Evolutionary conservation across 164 flowering plant species (phyloP), one percentile per base, ranked within the genome.

Genomic region (Dillenia suffruticosa): DNA sequence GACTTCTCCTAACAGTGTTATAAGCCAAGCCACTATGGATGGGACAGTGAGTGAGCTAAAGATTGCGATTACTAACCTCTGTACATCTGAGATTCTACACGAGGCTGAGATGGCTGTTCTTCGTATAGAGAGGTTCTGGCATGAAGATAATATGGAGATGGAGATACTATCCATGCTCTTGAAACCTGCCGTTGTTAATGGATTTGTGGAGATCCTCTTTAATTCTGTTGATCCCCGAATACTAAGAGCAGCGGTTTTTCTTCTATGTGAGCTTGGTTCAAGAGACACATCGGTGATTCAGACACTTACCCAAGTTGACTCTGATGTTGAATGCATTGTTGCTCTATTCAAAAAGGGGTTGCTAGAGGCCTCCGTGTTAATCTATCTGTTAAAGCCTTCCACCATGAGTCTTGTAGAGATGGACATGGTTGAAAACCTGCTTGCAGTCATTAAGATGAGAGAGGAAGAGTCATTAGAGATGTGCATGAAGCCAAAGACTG

Each of bases 321-420:
- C 92, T 9, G 88, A 87, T 71, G 82, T 89, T 12, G 88, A 85
- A 17, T 64, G 86, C 52, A 61, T 87, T 10, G 80, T 81, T 62
- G 77, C 86, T 54, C 83, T 89, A 22, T 85, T 85, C 72, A 85
- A 85, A 75, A 82, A 80, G 51, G 96, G 96, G 13, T 59, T 89
- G 60, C 10, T 65, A 17, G 92, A 89, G 74, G 96, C 96, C 24
- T 83, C 76, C 10, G 92, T 83, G 17, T 65, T 89, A 78, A 77
- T 89, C 60, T 79, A 81, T 74, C 72, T 85, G 16, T 65, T 89
- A 68, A 74, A 69, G 24, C 85, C 84, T 65, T 77, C 86, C 5
- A 64, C 61, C 12, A 9, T 10, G 2, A 72, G 65, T 57, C 77
- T 86, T 14, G 14, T 73, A 14, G 86, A 83, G 59, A 80, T 82